Evolutionary conservation across 108 stramenopile genomes (phyloP), one percentile per base, ranked within the genome.

Genomic region (Pseudonitzschia multistriata): DNA sequence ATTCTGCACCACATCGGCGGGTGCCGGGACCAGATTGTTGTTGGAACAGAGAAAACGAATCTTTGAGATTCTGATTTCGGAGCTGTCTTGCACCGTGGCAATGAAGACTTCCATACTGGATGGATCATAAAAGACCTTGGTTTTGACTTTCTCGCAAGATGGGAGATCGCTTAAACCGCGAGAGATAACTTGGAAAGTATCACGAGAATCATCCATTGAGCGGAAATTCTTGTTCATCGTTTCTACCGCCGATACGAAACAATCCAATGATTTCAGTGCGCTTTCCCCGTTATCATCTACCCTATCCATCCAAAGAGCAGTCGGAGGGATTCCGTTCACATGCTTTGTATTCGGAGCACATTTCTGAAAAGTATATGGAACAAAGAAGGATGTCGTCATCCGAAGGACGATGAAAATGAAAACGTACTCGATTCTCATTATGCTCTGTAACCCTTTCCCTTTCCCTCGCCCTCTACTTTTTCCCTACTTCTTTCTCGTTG

Each of bases 91-190:
- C 17, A 55, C 35, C 0, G 55, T 35, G 3, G 52, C 45, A 27
- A 65, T 65, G 45, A 39, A 35, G n/a, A 35, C n/a, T 34, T 35
- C 17, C 57, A 59, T 34, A 10, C 13, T n/a, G 10, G 31, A 30
- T 10, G 57, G 57, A 33, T 59, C 57, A 47, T 55, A 70, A 21
- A 57, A 56, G 0, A 33, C 24, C 30, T 34, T 17, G 15, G 27
- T 49, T 49, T 29, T 24, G 11, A 30, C 24, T 13, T 37, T 48
- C 60, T 61, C 54, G 17, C 45, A 39, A 17, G 40, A 3, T 48
- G 70, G 70, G 15, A 71, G 36, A 24, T 61, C 47, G n/a, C 25
- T 35, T 19, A 60, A 49, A 17, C 70, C 70, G 2, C 70, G 59
- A 19, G 71, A 72, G 5, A 72, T 28, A 28, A 72, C 64, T 0